Evolutionary conservation across 208 protist genomes (phyloP).

Genomic region (Crithidia thermophila): DNA sequence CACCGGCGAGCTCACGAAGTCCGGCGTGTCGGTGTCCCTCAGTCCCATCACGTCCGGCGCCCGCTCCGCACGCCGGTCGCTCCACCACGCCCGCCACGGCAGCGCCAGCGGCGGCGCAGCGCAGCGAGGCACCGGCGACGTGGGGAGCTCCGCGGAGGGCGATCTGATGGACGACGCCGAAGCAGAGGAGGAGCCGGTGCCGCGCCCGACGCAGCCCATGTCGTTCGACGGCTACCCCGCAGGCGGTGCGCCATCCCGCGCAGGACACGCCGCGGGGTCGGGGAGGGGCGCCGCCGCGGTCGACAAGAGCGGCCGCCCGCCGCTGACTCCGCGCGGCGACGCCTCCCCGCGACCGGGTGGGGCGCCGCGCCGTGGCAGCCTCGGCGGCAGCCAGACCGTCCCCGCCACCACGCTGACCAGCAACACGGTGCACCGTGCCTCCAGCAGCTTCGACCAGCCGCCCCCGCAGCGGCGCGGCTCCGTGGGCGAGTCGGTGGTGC

Average conservation of each 20-base stretch:
- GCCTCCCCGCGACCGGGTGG: background rate
- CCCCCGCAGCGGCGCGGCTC: background rate
- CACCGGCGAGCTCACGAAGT: conserved; percentile 18
- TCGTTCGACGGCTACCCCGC: conserved; percentile 9
- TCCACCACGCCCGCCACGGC: conserved; percentile 6
- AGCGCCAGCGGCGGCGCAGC: conserved; percentile 1
- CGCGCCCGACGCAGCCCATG: conserved; percentile 20
- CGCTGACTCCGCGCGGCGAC: conserved; percentile 13
- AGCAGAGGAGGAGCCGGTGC: conserved; percentile 18
- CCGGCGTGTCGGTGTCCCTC: conserved; percentile 21
- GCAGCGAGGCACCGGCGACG: background rate
- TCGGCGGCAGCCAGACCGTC: background rate
- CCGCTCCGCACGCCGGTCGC: conserved; percentile 4
- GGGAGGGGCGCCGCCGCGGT: background rate
- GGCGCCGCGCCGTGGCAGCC: conserved; percentile 4
- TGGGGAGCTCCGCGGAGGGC: conserved; percentile 2
- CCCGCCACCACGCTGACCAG: background rate
- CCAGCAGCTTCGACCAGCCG: conserved; percentile 3
- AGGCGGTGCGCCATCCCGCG: background rate
- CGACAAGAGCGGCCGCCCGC: conserved; percentile 5
- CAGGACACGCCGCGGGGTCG: background rate
- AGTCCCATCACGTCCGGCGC: conserved; percentile 26
- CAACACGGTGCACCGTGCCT: conserved; percentile 5
- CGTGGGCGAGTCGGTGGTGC: background rate
- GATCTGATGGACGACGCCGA: conserved; percentile 1